phyloP scores from a whole-genome alignment of 495 filamentous ascomycete genomes.

The Rostrohypoxylon terebratum region DNA sequence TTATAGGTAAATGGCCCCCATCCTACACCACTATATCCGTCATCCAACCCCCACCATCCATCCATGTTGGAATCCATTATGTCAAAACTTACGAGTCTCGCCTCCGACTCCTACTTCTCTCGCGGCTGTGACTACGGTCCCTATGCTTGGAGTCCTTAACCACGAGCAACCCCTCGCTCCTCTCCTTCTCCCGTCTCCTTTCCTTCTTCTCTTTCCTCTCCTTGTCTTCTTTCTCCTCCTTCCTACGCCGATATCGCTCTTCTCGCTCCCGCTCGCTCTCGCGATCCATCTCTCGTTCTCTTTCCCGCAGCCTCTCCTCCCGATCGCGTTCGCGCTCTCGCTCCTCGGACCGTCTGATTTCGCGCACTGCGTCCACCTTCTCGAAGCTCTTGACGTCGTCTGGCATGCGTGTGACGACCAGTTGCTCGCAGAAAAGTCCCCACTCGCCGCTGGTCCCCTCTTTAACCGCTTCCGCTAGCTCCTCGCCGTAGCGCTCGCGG shows the following conservation, averaged over 20 bases:
- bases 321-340: conserved; percentile 46
- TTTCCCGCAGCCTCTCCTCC: conserved; percentile 42
- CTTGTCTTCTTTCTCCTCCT: neutral
- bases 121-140: conserved; percentile 53
- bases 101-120: conserved; percentile 47
- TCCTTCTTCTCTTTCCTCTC: neutral
- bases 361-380: conserved; percentile 48
- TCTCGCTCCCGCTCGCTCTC: conserved; percentile 35
- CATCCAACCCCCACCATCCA: neutral
- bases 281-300: conserved; percentile 40
- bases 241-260: neutral
- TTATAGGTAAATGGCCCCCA: neutral
- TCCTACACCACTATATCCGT: neutral
- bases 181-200: conserved; percentile 23
- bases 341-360: conserved; percentile 37
- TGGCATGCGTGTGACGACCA: conserved; percentile 66
- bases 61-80: neutral
- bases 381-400: conserved; percentile 63
- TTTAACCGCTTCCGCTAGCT: conserved; percentile 71
- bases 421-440: conserved; percentile 64
- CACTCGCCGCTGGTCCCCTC: conserved; percentile 64
- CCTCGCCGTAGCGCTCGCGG: conserved; percentile 74
- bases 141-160: conserved; percentile 46
- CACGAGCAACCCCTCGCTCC: conserved; percentile 42
- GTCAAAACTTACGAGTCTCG: conserved; percentile 31